Evolutionary conservation across 2,329 filamentous ascomycete species (phyloP).

Genomic region (Diaporthe longicolla): DNA sequence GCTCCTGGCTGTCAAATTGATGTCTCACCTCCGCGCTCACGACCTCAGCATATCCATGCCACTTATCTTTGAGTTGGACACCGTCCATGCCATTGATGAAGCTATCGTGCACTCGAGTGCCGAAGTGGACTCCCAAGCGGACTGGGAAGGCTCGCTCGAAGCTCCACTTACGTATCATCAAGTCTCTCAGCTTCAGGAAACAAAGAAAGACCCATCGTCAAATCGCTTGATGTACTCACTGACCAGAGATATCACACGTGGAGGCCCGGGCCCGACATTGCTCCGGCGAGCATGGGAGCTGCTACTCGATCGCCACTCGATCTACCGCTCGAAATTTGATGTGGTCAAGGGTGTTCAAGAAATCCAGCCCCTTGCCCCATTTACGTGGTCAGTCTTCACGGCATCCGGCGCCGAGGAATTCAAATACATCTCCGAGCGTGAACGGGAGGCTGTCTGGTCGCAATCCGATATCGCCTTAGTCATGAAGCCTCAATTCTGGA

Average conservation of each 20-base stretch:
- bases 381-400: conserved; percentile 2
- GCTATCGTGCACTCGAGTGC: background rate
- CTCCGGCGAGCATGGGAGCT: conserved; percentile 2
- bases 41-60: background rate
- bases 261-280: background rate
- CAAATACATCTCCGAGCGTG: background rate
- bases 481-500: background rate
- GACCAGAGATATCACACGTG: background rate
- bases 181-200: conserved; percentile 4
- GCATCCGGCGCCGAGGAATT: background rate
- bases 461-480: background rate
- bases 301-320: background rate
- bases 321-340: background rate
- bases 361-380: background rate
- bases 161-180: background rate
- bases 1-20: background rate
- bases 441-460: background rate
- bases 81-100: background rate
- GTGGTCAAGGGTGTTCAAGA: background rate
- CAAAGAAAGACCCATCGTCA: background rate
- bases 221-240: background rate
- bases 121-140: background rate
- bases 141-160: background rate
- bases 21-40: background rate
- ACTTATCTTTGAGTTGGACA: background rate